Conservation (phyloP, 495 filamentous ascomycete species). For the Aspergillus conjunctus region DNA sequence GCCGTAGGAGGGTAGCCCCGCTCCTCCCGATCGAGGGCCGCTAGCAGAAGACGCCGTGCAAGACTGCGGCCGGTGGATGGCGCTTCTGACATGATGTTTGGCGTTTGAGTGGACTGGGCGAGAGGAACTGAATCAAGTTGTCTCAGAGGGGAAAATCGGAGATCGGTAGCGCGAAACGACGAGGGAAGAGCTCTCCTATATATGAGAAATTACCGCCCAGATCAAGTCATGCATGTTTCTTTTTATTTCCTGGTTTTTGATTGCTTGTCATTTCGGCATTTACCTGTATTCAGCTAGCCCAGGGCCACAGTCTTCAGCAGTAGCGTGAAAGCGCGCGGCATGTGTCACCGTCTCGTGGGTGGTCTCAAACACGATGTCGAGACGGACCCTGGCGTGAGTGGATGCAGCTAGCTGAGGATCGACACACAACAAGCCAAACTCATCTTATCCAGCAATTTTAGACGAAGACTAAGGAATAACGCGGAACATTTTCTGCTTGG, state of each 20-base stretch:
- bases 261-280: conserved; percentile 8
- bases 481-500: conserved; percentile 4
- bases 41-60: conserved; percentile 19
- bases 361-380: not conserved
- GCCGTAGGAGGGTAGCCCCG: conserved; percentile 14
- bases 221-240: not conserved
- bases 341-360: conserved; percentile 1
- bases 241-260: not conserved
- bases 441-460: not conserved
- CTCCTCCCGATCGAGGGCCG: conserved; percentile 22
- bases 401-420: conserved; percentile 14
- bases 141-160: not conserved
- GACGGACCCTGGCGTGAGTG: conserved; percentile 19
- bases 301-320: conserved; percentile 3
- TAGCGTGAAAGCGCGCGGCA: not conserved
- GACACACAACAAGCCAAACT: conserved; percentile 11
- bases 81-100: conserved; percentile 9
- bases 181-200: conserved; percentile 8
- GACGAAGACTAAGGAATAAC: not conserved
- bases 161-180: no score
- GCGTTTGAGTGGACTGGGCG: not conserved
- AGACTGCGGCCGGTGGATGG: conserved; percentile 18
- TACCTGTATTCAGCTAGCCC: conserved; percentile 8
- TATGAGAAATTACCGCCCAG: conserved; percentile 6
- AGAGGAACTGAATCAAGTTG: not conserved